Evolutionary conservation across 2,329 filamentous ascomycete genomes (phyloP), one percentile per base, ranked within the genome.

Genomic region (Fusarium nematophilum): DNA sequence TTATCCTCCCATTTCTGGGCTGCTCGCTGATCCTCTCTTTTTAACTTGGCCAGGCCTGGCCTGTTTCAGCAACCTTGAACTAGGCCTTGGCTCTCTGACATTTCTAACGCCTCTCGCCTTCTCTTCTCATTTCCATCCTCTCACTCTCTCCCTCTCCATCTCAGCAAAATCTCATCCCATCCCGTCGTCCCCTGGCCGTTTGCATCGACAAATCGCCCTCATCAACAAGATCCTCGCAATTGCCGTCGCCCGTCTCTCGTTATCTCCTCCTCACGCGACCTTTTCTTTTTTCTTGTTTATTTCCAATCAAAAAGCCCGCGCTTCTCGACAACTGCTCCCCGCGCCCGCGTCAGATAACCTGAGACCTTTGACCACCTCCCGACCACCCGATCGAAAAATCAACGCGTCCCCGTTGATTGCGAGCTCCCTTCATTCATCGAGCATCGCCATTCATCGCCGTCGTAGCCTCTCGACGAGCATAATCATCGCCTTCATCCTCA

Each of bases 101-200:
- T 64, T 62, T 58, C 56, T 52, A 36, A 58, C 58, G 53, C 56
- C 30, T 64, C 51, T 61, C 46, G 30, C 37, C 45, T 44, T 59
- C 61, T 45, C 40, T 47, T 62, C 53, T 62, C 46, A 59, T 65
- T 62, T 59, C 21, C 21, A 21, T 21, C 21, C 21, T 21, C 21
- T 21, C 21, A 21, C 21, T 21, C 21, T 21, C 6, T 21, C 21
- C 21, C 62, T 64, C 47, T 59, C 55, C 42, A 42, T 50, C 36
- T 39, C 34, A 52, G 21, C 21, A 21, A n/a, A 26, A 18, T 56
- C 46, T 64, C 56, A 61, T 47, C 58, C 33, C 38, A 62, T 62
- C 42, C 31, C 38, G 38, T 34, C 29, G 21, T 53, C 36, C 33
- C 42, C 52, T 49, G 38, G 44, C 57, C 34, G 34, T 47, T 57